phyloP scores from a whole-genome alignment of 2,329 filamentous ascomycete genomes.

The Ophiostoma angusticollis region DNA sequence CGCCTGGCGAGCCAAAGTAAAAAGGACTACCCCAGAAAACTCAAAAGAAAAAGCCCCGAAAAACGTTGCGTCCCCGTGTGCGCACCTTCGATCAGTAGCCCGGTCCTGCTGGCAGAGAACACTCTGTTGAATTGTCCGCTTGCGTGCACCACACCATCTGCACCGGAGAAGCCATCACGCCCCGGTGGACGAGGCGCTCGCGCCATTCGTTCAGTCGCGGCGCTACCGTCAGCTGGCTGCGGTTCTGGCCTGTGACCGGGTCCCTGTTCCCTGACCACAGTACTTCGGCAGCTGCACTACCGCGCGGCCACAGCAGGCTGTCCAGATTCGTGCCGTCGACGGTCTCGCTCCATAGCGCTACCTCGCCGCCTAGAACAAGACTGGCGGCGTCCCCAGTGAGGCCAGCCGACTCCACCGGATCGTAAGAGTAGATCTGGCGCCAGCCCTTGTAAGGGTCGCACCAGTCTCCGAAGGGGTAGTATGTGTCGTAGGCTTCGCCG shows the following conservation, averaged over 20 bases:
- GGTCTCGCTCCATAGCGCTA: constrained; percentile 73
- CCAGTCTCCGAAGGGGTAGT: constrained; percentile 68
- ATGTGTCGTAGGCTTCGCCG: constrained; percentile 34
- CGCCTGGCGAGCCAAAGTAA: too few relatives aligned
- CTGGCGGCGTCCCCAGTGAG: constrained; percentile 48
- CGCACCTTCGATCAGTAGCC: constrained; percentile 6
- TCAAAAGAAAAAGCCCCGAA: not conserved
- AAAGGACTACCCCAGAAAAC: too few relatives aligned
- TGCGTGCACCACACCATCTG: constrained; percentile 64
- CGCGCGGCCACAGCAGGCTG: constrained; percentile 64
- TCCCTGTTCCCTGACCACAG: constrained; percentile 67
- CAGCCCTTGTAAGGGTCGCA: constrained; percentile 71
- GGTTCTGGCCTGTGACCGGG: constrained; percentile 45
- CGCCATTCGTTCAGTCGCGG: constrained; percentile 63
- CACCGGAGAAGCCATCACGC: constrained; percentile 50
- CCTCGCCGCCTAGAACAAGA: constrained; percentile 69
- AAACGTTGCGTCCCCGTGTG: too few relatives aligned
- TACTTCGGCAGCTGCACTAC: constrained; percentile 61
- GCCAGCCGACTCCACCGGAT: constrained; percentile 54
- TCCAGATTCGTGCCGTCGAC: constrained; percentile 64
- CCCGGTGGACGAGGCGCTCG: constrained; percentile 58
- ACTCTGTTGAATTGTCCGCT: constrained; percentile 37
- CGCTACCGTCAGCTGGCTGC: constrained; percentile 56
- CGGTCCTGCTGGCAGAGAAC: constrained; percentile 19
- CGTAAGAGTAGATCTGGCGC: constrained; percentile 68